Conservation (phyloP, 495 filamentous ascomycete species). For the Aspergillus wentii region DNA sequence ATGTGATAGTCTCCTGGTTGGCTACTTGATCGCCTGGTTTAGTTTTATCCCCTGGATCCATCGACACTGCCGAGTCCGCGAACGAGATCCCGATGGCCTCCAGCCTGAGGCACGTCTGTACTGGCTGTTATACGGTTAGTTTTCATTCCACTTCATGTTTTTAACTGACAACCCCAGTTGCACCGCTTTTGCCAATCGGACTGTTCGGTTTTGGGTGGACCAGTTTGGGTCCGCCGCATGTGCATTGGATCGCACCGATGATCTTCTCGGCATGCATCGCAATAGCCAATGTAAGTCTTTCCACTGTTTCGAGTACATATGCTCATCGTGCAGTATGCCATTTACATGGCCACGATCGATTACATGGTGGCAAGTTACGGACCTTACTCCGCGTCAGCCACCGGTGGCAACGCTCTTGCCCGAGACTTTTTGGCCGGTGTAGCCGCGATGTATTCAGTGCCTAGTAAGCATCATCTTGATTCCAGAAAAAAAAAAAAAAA, state of each 20-base stretch:
- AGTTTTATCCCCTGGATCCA: conserved; percentile 50
- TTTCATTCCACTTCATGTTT: background rate
- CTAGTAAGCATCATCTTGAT: conserved; percentile 32
- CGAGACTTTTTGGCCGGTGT: conserved; percentile 81
- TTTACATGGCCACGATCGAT: conserved; percentile 31
- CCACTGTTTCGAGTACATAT: too few species aligned
- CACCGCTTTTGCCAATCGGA: conserved; percentile 54
- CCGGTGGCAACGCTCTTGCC: conserved; percentile 67
- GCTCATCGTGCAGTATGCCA: conserved; percentile 2
- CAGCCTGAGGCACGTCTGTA: conserved; percentile 59
- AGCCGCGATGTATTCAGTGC: conserved; percentile 67
- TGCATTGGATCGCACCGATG: conserved; percentile 64
- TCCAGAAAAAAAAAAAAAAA: conserved; percentile 1
- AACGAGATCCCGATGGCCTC: conserved; percentile 47
- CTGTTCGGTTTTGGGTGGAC: conserved; percentile 63
- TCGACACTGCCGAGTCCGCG: conserved; percentile 38
- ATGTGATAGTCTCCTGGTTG: conserved; percentile 39
- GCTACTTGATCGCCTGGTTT: conserved; percentile 55
- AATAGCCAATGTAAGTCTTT: conserved; percentile 52
- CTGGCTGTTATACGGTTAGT: conserved; percentile 47
- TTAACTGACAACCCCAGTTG: conserved; percentile 11
- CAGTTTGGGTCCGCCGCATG: conserved; percentile 35
- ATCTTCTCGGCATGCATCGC: conserved; percentile 60
- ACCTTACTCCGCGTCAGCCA: conserved; percentile 67
- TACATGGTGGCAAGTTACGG: conserved; percentile 76